phyloP scores from a whole-genome alignment of 1,284 basidiomycete genomes.

The Austropuccinia psidii region DNA sequence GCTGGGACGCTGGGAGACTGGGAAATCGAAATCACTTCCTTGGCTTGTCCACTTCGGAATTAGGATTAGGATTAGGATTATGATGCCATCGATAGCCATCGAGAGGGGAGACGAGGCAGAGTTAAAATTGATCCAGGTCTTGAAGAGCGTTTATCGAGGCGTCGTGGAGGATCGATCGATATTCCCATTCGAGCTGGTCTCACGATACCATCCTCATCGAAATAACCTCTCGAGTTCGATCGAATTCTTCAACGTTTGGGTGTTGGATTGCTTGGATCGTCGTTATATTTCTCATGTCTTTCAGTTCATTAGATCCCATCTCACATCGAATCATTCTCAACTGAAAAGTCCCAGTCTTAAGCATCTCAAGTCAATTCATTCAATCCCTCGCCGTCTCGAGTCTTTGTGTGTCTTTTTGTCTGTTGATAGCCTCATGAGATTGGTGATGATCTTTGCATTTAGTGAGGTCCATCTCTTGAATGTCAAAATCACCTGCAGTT shows the following conservation, averaged over 20 bases:
- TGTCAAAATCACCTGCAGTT: background rate
- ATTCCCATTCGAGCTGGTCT: constrained; percentile 30
- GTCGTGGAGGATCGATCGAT: no score
- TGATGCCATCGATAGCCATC: no score
- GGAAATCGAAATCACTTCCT: no score
- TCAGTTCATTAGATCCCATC: background rate
- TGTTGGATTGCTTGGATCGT: constrained; percentile 11
- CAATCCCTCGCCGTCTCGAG: background rate
- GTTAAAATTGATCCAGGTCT: no score
- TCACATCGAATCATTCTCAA: background rate
- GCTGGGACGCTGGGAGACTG: no score
- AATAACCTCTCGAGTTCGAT: background rate
- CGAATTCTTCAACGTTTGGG: background rate
- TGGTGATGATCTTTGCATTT: background rate
- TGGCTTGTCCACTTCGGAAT: no score
- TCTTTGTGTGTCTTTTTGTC: background rate
- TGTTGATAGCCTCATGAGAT: background rate
- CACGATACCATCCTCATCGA: background rate
- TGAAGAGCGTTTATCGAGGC: no score
- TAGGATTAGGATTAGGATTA: no score
- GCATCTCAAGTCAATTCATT: constrained; percentile 17
- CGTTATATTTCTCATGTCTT: constrained; percentile 2
- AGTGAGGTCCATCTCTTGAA: background rate
- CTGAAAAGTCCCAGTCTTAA: background rate
- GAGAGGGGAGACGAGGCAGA: no score